Evolutionary conservation across 805 yeast species (phyloP), one percentile per base, ranked within the genome.

Genomic region (Wickerhamiella slavikovae): DNA sequence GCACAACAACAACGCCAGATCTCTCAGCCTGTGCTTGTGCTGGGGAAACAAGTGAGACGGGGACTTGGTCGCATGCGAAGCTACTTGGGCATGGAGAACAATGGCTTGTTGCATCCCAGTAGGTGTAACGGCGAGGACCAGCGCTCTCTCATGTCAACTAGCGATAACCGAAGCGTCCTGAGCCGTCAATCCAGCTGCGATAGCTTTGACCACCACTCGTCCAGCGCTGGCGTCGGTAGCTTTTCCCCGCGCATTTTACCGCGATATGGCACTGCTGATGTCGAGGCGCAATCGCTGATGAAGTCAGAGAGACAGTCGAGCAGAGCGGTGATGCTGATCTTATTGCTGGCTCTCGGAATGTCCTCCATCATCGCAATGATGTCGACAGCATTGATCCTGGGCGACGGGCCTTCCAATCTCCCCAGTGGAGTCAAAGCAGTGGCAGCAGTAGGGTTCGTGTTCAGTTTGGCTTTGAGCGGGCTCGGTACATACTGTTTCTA

Each of bases 401-500:
- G 53, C 44, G 38, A 51, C 38, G 60, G 26, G 33, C 45, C 33
- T 19, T 30, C 32, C 4, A 39, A 35, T 37, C 45, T 34, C 17
- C 40, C 45, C 4, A 22, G 36, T 36, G 52, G 41, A 5, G 38
- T 48, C 4, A 38, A 36, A 30, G 39, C 32, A 7, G 43, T 56
- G 12, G 51, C 62, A 26, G 52, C 58, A 4, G 34, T 57, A 8
- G 60, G 68, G 4, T 44, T 64, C 31, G 30, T 56, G 4, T 42
- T 63, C n/a, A 48, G 66, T 12, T 42, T 64, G 24, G 41, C 53
- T 2, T 48, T 65, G 16, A 48, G 61, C 12, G 52, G 58, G 6
- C 45, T 56, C n/a, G 55, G 66, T 3, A 46, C 62, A 27, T 57
- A 63, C 19, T 44, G 67, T n/a, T 47, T 57, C 27, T 43, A 61